Evolutionary conservation across 2,329 filamentous ascomycete genomes (phyloP), one percentile per base, ranked within the genome.

Genomic region (Apiospora kogelbergensis): DNA sequence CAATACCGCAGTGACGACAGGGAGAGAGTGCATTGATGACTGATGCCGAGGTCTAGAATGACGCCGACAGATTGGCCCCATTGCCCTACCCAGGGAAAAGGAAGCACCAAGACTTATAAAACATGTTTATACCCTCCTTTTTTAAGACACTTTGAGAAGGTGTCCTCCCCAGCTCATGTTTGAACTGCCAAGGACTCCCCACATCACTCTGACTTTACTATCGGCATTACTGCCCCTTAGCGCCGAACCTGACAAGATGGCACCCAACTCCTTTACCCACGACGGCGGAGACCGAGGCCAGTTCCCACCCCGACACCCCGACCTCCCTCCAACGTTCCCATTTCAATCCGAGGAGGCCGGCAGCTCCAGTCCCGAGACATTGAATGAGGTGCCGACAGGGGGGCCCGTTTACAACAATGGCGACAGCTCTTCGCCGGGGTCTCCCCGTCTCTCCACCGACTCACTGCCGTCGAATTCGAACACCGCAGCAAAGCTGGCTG

Each of bases 311-410:
- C 63, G 63, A 17, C 40, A 30, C 22, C 63, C 22, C 1, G 30
- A 44, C 15, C 22, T 65, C 13, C 42, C 63, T 4, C n/a, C 63
- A 11, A 33, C 26, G 3, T 57, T 57, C 48, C 48, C 48, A 1
- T 57, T 57, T 17, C 48, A 33, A 10, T 26, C 22, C 13, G 22
- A 11, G 17, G 40, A 70, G 0, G 63, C 40, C 24, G 64, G 69
- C 45, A 64, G 46, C 10, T 71, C 70, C 30, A 67, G 66, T 17
- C 46, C 68, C 10, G 68, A 71, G n/a, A 70, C 70, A 3, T 65
- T 71, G 37, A 20, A 70, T 40, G 70, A 71, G 13, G 53, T 70
- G 13, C 70, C 68, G 13, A 24, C 69, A 13, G 66, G 41, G 22
- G 67, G 40, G 40, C 33, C 30, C 46, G 41, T 30, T 11, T 60